A percentile compares a stretch with the other conserved stretches of the same genome.
These are phyloP conservation scores for Aurinia saxatilis DNA, from an alignment of 345 rosid genomes.

Conservation along the genomic window DNA sequence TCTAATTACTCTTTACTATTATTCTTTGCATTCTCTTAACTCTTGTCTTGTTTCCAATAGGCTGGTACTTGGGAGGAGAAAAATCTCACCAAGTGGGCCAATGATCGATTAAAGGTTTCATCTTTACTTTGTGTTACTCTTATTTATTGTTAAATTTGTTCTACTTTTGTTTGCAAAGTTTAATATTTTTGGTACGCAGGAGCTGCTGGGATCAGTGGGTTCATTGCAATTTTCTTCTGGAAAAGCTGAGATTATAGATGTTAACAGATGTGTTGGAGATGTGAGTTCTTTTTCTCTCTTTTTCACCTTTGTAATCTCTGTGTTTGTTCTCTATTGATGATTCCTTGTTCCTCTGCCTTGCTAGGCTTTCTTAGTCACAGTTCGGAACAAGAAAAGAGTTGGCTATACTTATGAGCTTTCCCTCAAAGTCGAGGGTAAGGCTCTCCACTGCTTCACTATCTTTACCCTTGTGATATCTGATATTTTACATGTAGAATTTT, in stretches of 20 bases:
- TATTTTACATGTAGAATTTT: not conserved
- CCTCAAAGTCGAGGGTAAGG: conserved; percentile 61
- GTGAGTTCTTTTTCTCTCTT: conserved; percentile 35
- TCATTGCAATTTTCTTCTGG: conserved; percentile 65
- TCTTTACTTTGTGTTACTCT: not conserved
- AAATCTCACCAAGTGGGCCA: conserved; percentile 80
- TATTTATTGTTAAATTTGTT: not conserved
- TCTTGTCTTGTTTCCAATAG: conserved; percentile 25
- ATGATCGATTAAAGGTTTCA: conserved; percentile 63
- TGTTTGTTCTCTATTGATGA: not conserved
- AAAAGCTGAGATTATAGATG: conserved; percentile 64
- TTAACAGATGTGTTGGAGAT: conserved; percentile 71
- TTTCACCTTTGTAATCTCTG: not conserved
- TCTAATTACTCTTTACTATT: not conserved
- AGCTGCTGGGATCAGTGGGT: conserved; percentile 57
- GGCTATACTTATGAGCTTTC: conserved; percentile 82
- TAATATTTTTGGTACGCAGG: conserved; percentile 34
- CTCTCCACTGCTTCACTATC: no score
- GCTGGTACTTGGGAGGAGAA: conserved; percentile 99
- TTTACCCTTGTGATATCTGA: not conserved
- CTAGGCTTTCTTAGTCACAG: conserved; percentile 90
- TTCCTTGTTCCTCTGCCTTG: not conserved
- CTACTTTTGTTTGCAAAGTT: not conserved
- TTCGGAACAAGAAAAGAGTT: conserved; percentile 83
- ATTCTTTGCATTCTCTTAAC: not conserved